Conservation (phyloP, 352 stramenopile species). For the Globisporangium iwayamae region DNA sequence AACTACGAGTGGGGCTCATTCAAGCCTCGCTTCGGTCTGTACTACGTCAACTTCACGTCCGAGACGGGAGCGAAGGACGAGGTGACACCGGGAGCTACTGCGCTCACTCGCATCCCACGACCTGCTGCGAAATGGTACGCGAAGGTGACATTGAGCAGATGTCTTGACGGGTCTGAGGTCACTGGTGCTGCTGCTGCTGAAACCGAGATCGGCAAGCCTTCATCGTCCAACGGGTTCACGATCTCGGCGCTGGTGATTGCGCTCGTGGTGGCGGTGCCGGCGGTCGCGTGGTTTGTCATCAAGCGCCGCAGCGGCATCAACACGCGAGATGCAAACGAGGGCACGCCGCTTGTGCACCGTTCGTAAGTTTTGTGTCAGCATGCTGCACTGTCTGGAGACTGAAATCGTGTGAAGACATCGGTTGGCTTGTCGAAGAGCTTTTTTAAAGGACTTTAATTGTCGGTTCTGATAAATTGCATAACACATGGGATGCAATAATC, state of each 20-base stretch:
- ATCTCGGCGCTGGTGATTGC: constrained; percentile 21
- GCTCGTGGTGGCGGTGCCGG: constrained; percentile 19
- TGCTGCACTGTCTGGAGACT: neutral
- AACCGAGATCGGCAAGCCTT: neutral
- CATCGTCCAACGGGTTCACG: neutral
- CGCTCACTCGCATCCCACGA: constrained; percentile 16
- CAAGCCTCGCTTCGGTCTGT: constrained; percentile 49
- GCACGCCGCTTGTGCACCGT: constrained; percentile 5
- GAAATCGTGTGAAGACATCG: too few species aligned
- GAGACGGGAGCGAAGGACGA: constrained; percentile 34
- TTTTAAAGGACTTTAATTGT: neutral
- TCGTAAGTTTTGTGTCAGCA: neutral
- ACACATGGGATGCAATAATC: too few species aligned
- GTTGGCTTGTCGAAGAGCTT: neutral
- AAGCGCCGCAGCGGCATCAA: constrained; percentile 18
- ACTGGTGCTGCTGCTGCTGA: neutral
- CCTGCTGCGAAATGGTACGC: constrained; percentile 20
- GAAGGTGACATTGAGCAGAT: constrained; percentile 39
- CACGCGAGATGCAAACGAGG: neutral
- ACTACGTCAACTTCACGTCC: constrained; percentile 50
- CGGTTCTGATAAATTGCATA: too few species aligned
- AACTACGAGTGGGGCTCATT: constrained; percentile 94
- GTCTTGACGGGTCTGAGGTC: constrained; percentile 5
- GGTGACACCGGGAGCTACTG: constrained; percentile 40
- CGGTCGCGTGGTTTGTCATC: constrained; percentile 18